Percentiles rank a stretch among this genome's conserved stretches.
phyloP scores from a whole-genome alignment of 1,284 basidiomycete species.

The Ceratobasidium theobromae region DNA sequence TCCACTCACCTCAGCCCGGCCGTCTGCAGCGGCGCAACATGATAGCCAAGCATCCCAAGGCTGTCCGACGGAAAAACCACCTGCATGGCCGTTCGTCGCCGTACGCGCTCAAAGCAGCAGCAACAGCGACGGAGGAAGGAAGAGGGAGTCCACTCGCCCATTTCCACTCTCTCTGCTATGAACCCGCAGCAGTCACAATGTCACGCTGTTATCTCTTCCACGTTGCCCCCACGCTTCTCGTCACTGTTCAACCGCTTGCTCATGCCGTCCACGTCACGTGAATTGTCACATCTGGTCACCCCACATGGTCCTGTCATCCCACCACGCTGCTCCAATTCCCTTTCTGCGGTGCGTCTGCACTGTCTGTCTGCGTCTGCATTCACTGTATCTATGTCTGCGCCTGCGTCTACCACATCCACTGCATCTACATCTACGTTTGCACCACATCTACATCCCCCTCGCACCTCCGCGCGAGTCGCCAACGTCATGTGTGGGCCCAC shows the following conservation, averaged over 20 bases:
- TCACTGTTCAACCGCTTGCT: no score
- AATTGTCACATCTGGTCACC: background rate
- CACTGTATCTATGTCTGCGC: no score
- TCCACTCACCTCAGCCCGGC: background rate
- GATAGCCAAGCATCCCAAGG: background rate
- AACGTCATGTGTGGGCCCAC: background rate
- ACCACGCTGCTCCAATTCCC: background rate
- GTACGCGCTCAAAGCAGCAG: background rate
- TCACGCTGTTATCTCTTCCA: no score
- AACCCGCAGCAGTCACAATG: no score
- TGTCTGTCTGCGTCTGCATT: no score
- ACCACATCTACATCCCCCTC: background rate
- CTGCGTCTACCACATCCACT: no score
- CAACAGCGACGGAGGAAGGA: background rate
- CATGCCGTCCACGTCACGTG: background rate
- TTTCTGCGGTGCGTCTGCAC: no score
- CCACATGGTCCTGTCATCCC: no score
- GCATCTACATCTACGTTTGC: background rate
- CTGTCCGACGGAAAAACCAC: slow-evolving; percentile 8
- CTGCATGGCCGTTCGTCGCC: background rate
- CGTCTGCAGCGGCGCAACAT: slow-evolving; percentile 25
- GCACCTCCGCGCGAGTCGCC: no score
- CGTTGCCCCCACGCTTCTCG: no score
- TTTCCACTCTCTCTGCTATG: background rate
- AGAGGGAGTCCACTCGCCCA: background rate